Percentiles rank a stretch among this genome's conserved stretches.
phyloP scores from a whole-genome alignment of 768 basidiomycete species.

The Tulasnella sp. region DNA sequence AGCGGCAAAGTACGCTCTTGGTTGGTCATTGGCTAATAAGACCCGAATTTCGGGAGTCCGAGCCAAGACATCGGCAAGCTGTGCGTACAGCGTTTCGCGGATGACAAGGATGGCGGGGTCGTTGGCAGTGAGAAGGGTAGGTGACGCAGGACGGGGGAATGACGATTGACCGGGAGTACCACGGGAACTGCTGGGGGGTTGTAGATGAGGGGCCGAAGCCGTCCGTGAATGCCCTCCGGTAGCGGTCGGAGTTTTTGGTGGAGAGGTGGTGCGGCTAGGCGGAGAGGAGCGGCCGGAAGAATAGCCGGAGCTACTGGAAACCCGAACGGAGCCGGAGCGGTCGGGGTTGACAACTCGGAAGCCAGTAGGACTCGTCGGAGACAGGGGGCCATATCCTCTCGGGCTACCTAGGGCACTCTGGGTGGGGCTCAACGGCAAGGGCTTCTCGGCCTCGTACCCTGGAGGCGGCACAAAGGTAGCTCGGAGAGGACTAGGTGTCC shows the following conservation, averaged over 20 bases:
- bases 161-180: constrained; percentile 17
- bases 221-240: not conserved
- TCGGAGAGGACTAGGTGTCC: constrained; percentile 29
- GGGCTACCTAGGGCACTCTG: no score
- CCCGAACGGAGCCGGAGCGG: not conserved
- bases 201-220: not conserved
- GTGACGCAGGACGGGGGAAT: constrained; percentile 18
- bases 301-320: not conserved
- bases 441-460: constrained; percentile 34
- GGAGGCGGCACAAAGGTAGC: constrained; percentile 65
- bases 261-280: not conserved
- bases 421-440: not conserved
- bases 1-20: constrained; percentile 67
- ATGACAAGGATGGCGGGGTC: constrained; percentile 62
- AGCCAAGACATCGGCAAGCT: constrained; percentile 57
- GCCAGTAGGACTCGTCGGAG: not conserved
- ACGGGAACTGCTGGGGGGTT: not conserved
- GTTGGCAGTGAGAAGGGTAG: constrained; percentile 24
- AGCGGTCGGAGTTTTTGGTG: not conserved
- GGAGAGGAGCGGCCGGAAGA: not conserved
- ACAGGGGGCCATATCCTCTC: constrained; percentile 8
- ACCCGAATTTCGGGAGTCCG: constrained; percentile 39
- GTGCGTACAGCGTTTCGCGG: constrained; percentile 76
- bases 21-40: constrained; percentile 48
- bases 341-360: constrained; percentile 4